These are phyloP conservation scores for Colletotrichum noveboracense DNA, from an alignment of 2,329 filamentous ascomycete species.

Conservation along the genomic window DNA sequence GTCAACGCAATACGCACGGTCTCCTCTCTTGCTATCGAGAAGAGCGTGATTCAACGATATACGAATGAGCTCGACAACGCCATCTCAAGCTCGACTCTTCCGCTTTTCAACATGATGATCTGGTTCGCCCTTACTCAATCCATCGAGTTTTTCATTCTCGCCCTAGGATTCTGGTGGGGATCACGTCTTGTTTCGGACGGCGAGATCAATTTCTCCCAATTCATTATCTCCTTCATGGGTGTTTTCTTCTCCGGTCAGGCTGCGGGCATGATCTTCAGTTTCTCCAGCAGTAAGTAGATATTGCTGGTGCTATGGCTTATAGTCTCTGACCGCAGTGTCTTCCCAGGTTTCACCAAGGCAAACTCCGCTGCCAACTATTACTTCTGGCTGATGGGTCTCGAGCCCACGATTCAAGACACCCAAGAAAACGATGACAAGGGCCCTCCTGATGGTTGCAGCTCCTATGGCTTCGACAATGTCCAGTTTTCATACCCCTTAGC, in stretches of 20 bases:
- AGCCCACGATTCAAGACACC: constrained; percentile 19
- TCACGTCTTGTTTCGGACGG: constrained; percentile 7
- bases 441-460: background rate
- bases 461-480: constrained; percentile 30
- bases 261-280: background rate
- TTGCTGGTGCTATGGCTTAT: background rate
- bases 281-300: background rate
- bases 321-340: background rate
- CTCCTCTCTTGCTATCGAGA: constrained; percentile 43
- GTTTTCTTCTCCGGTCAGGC: constrained; percentile 29
- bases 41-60: constrained; percentile 28
- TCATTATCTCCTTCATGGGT: constrained; percentile 35
- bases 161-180: constrained; percentile 39
- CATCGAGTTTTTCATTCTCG: constrained; percentile 35
- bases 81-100: background rate
- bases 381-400: constrained; percentile 33
- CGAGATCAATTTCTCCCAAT: constrained; percentile 15
- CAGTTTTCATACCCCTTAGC: constrained; percentile 58
- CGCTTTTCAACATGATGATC: background rate
- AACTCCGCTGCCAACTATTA: constrained; percentile 42
- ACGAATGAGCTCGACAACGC: constrained; percentile 32
- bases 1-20: constrained; percentile 50
- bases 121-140: constrained; percentile 32
- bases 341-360: constrained; percentile 43
- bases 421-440: constrained; percentile 25